Evolutionary conservation across 768 basidiomycete genomes (phyloP).

Genomic region (Trametes maxima): DNA sequence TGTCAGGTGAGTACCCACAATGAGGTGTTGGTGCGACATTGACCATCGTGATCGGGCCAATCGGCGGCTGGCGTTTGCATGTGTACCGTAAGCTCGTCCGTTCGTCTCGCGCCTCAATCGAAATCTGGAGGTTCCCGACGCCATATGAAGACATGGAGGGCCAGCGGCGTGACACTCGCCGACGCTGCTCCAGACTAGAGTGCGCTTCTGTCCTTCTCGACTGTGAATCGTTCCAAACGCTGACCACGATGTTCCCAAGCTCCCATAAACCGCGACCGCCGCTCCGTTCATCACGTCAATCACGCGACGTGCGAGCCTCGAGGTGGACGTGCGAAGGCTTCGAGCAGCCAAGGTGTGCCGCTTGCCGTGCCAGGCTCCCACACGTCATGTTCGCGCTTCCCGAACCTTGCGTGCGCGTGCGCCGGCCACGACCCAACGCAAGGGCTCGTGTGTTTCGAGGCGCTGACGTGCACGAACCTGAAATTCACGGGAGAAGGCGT

Average conservation of each 20-base stretch:
- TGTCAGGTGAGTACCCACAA: too few relatives aligned
- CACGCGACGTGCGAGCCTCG: conserved; percentile 13
- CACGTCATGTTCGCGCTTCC: neutral
- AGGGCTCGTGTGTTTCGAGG: neutral
- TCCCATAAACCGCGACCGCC: conserved; percentile 6
- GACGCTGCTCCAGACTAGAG: conserved; percentile 9
- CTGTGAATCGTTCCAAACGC: conserved; percentile 4
- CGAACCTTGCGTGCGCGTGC: neutral
- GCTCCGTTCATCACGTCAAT: conserved; percentile 23
- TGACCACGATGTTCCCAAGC: conserved; percentile 5
- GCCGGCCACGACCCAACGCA: neutral
- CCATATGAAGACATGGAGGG: neutral
- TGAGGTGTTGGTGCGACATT: too few relatives aligned
- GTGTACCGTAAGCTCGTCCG: neutral
- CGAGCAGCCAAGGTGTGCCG: neutral
- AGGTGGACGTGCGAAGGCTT: conserved; percentile 2
- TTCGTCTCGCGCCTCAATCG: neutral
- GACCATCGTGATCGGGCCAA: too few relatives aligned
- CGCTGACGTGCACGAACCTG: neutral
- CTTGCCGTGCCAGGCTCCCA: neutral
- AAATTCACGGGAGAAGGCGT: conserved; percentile 21
- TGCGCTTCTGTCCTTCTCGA: conserved; percentile 15
- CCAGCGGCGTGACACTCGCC: neutral
- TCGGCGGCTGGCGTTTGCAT: neutral
- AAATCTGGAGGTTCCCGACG: neutral